These are phyloP conservation scores for Dittrichia graveolens DNA, from an alignment of 129 eudicot species.

Conservation along the genomic window DNA sequence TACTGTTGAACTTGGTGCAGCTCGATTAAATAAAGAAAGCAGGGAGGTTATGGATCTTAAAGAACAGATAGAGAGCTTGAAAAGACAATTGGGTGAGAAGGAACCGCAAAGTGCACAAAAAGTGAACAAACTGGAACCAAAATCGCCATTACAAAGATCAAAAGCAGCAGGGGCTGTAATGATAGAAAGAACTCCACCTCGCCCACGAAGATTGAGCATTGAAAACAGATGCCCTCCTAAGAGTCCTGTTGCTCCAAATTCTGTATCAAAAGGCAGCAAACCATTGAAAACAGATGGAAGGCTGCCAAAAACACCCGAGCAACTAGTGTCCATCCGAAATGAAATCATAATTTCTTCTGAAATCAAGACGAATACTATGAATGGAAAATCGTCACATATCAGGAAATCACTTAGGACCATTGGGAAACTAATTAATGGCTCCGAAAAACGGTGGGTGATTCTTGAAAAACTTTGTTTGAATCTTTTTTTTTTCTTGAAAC, in stretches of 20 bases:
- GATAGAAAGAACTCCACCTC: constrained; percentile 60
- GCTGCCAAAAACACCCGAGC: constrained; percentile 68
- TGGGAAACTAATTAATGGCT: constrained; percentile 79
- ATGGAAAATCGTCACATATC: constrained; percentile 59
- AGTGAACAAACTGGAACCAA: constrained; percentile 35
- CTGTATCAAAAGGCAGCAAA: constrained; percentile 21
- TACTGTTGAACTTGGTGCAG: constrained; percentile 85
- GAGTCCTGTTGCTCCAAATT: constrained; percentile 28
- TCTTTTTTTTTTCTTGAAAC: not conserved
- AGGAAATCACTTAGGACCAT: constrained; percentile 84
- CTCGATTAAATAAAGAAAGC: constrained; percentile 72
- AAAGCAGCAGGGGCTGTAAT: constrained; percentile 21
- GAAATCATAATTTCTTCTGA: constrained; percentile 40
- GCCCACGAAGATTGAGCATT: constrained; percentile 63
- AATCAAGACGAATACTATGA: constrained; percentile 33
- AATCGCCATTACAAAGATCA: constrained; percentile 44
- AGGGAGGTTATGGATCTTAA: constrained; percentile 73
- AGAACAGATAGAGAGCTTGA: constrained; percentile 76
- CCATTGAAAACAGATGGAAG: constrained; percentile 40
- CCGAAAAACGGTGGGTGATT: constrained; percentile 65
- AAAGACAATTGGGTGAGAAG: constrained; percentile 53
- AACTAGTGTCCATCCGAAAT: constrained; percentile 24
- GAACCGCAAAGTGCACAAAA: constrained; percentile 41
- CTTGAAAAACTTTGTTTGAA: not conserved
- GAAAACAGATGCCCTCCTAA: constrained; percentile 45